Conservation (phyloP, 768 basidiomycete species). For the Cystofilobasidium macerans region DNA sequence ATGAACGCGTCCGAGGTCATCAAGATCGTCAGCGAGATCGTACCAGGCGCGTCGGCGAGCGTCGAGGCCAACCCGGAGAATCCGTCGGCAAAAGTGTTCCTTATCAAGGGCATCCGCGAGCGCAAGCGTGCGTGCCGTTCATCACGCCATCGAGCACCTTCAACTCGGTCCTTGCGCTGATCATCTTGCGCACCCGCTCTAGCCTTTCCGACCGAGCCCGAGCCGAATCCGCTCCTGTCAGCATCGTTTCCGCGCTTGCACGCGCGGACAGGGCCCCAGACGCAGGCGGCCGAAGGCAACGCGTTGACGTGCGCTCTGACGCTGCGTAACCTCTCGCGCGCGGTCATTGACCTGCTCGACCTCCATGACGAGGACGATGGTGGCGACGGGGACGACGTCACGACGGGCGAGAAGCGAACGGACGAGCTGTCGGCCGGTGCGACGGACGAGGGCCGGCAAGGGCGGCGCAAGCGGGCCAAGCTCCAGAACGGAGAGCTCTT, state of each 20-base stretch:
- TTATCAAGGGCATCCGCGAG: constrained; percentile 71
- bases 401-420: background rate
- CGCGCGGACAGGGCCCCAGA: background rate
- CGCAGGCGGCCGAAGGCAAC: constrained; percentile 7
- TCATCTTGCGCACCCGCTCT: background rate
- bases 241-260: constrained; percentile 4
- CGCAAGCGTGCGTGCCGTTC: constrained; percentile 26
- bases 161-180: background rate
- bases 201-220: background rate
- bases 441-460: background rate
- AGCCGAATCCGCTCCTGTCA: background rate
- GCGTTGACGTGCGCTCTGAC: constrained; percentile 16
- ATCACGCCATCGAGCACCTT: background rate
- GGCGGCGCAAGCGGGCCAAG: constrained; percentile 1
- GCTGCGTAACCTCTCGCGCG: constrained; percentile 24
- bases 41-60: constrained; percentile 77
- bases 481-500: constrained; percentile 22
- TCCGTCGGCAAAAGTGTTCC: constrained; percentile 56
- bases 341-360: constrained; percentile 18
- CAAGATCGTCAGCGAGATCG: constrained; percentile 76
- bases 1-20: constrained; percentile 87
- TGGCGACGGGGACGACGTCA: background rate
- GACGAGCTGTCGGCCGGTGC: background rate
- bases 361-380: background rate
- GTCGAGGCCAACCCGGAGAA: constrained; percentile 50